Conservation (phyloP, 495 filamentous ascomycete genomes). For the Aspergillus incahuasiensis region DNA sequence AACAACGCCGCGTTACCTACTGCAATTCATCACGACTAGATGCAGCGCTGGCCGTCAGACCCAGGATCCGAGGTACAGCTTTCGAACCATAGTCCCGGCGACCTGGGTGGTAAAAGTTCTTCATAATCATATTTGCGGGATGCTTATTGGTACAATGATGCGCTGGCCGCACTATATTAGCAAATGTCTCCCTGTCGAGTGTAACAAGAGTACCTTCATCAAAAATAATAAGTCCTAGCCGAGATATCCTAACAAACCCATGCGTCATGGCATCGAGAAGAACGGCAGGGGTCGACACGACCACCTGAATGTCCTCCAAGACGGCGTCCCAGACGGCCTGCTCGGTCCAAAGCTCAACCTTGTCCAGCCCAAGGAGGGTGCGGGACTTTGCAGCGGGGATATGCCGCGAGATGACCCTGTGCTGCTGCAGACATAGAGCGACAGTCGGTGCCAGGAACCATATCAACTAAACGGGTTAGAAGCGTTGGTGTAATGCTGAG, state of each 20-base stretch:
- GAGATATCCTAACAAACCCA: conserved; percentile 67
- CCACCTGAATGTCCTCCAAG: conserved; percentile 61
- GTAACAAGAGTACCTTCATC: conserved; percentile 68
- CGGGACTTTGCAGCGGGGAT: conserved; percentile 59
- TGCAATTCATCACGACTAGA: conserved; percentile 27
- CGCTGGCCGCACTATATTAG: conserved; percentile 19
- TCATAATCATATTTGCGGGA: conserved; percentile 75
- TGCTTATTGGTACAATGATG: conserved; percentile 42
- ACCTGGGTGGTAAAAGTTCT: conserved; percentile 61
- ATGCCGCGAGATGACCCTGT: conserved; percentile 54
- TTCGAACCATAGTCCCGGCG: conserved; percentile 26
- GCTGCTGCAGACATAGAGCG: conserved; percentile 69
- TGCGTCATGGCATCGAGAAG: conserved; percentile 76
- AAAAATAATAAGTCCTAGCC: conserved; percentile 70
- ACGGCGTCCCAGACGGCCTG: conserved; percentile 68
- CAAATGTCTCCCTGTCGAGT: background rate
- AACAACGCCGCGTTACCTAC: conserved; percentile 15
- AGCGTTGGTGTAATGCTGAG: background rate
- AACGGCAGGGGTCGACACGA: conserved; percentile 74
- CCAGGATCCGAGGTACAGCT: conserved; percentile 67
- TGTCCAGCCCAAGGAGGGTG: conserved; percentile 62
- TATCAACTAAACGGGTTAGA: conserved; percentile 49
- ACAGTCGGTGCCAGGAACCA: conserved; percentile 88
- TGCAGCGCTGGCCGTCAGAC: conserved; percentile 77
- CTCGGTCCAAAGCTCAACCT: conserved; percentile 71